Base-by-base conservation (phyloP, 768 basidiomycete species). In the Suillus cothurnatus region DNA sequence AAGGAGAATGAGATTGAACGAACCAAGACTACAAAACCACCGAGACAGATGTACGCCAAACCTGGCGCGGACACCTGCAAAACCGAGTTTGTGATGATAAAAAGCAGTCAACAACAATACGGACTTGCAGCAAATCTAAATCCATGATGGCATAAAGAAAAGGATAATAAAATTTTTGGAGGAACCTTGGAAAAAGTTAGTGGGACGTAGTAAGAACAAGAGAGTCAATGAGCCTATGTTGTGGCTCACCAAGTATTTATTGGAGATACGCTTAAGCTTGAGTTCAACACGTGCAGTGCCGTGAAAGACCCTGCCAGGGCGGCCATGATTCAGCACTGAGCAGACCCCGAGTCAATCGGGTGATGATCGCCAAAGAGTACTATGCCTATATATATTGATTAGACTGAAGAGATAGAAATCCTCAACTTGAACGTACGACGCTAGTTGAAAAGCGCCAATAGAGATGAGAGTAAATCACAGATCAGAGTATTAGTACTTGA, bases 1-100 rank as follows among this genome's bases (percentile, higher is more conserved):
- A 23, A 21, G 57, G 5, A 19, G 2, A 12, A 49, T 36, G 8
- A n/a, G n/a, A n/a, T n/a, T n/a, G 50, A 32, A 68, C 81, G 43
- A 62, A 85, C 84, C 12, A 78, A 76, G 38, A 85, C 83, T 34
- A 81, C 79, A 58, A 85, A 85, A 4, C 84, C 89, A 4, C 88
- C 90, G 1, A 91, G 73, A 64, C 85, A 84, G 28, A 86, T 85
- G 69, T 91, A 91, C 12, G 86, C 85, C 67, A 89, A 68, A 23
- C 85, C 79, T 1, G 85, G 73, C 34, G 80, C 70, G 1, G 87
- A 82, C 3, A 85, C 79, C 90, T 91, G 71, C 26, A 61, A 43
- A 63, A 64, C 65, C 68, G 67, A 74, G 73, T 78, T 69, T 69
- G 69, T 68, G 61, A 66, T 59, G 31, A 63, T 31, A 7, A 15